These are phyloP conservation scores for Kodamaea sp. DNA, from an alignment of 1,139 yeast species.

Conservation along the genomic window DNA sequence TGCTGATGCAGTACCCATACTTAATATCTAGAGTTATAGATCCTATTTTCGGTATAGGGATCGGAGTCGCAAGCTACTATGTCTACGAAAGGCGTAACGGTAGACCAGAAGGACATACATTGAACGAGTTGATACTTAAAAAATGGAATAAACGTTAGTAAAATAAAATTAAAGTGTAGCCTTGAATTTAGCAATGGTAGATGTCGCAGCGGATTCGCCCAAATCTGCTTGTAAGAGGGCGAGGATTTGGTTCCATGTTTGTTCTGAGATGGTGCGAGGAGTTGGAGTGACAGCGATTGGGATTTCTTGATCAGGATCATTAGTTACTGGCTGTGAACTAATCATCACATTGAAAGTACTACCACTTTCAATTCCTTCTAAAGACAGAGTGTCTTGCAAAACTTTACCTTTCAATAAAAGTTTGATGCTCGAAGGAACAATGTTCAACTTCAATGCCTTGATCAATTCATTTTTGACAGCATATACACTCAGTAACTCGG, in stretches of 20 bases:
- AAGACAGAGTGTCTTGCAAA: constrained; percentile 33
- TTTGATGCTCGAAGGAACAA: constrained; percentile 32
- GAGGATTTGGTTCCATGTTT: constrained; percentile 33
- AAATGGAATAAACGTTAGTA: neutral
- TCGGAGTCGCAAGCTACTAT: constrained; percentile 60
- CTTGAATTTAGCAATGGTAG: constrained; percentile 34
- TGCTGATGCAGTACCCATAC: constrained; percentile 35
- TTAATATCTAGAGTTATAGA: constrained; percentile 43
- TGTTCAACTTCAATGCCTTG: constrained; percentile 22
- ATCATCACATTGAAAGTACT: constrained; percentile 40
- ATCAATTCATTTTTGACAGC: constrained; percentile 33
- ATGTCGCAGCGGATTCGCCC: constrained; percentile 23
- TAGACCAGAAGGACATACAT: constrained; percentile 53
- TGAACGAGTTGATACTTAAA: constrained; percentile 47
- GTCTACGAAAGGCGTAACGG: constrained; percentile 55
- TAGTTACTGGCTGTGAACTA: constrained; percentile 16
- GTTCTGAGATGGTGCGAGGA: constrained; percentile 13
- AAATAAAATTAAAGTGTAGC: neutral
- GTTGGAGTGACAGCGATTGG: constrained; percentile 5
- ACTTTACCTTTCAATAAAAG: constrained; percentile 44
- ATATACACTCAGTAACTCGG: constrained; percentile 29
- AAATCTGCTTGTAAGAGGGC: constrained; percentile 30
- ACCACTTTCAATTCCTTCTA: constrained; percentile 21
- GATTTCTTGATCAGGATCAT: neutral
- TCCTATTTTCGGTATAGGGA: constrained; percentile 55